Evolutionary conservation across 768 basidiomycete species (phyloP).

Genomic region (Pleurotus ostreatus): DNA sequence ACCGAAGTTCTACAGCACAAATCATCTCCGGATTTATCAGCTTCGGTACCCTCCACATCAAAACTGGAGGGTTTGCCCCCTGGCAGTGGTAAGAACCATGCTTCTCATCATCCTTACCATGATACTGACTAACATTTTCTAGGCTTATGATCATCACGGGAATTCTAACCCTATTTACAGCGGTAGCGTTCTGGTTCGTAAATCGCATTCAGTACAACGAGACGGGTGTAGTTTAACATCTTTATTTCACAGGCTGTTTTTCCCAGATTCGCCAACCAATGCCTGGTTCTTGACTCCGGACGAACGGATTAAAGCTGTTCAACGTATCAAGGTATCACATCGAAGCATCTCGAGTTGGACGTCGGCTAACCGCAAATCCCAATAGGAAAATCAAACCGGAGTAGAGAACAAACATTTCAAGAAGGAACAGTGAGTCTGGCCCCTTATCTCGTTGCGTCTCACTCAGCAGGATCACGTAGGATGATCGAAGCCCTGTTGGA

Average conservation of each 20-base stretch:
- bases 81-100: constrained; percentile 63
- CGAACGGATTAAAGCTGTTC: constrained; percentile 48
- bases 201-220: too few species aligned
- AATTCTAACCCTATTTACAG: constrained; percentile 46
- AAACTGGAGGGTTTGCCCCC: constrained; percentile 51
- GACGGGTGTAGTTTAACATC: background rate
- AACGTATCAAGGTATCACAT: constrained; percentile 46
- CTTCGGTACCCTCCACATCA: constrained; percentile 63
- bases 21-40: constrained; percentile 67
- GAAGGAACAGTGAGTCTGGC: constrained; percentile 62
- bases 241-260: constrained; percentile 40
- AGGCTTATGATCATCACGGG: constrained; percentile 75
- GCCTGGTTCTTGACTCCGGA: constrained; percentile 55
- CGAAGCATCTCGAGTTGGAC: too few species aligned
- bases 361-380: too few species aligned
- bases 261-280: constrained; percentile 58
- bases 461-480: constrained; percentile 27
- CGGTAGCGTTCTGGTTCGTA: constrained; percentile 52
- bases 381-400: constrained; percentile 71
- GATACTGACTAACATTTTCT: background rate
- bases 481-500: constrained; percentile 66
- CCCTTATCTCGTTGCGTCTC: background rate
- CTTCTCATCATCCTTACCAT: background rate
- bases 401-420: constrained; percentile 83
- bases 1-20: constrained; percentile 42